Conservation (phyloP, 352 stramenopile genomes). For the Phytophthora sansomeana region DNA sequence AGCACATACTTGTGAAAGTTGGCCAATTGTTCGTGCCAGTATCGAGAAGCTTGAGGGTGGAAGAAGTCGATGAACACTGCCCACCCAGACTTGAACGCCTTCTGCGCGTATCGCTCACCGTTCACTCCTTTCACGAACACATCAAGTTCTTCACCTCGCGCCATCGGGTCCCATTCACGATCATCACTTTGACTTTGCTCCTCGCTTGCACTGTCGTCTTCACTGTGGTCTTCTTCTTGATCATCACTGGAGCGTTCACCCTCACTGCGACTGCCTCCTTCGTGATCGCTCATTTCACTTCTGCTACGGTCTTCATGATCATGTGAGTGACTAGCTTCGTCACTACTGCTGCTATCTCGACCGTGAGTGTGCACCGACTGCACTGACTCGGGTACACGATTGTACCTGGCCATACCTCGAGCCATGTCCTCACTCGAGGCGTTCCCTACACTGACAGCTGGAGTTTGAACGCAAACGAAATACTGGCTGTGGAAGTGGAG, state of each 20-base stretch:
- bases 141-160: constrained; percentile 52
- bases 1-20: constrained; percentile 68
- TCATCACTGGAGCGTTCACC: no score
- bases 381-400: not conserved
- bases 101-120: constrained; percentile 70
- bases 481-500: constrained; percentile 87
- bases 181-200: not conserved
- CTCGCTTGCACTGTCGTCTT: constrained; percentile 2
- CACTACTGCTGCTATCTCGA: constrained; percentile 1
- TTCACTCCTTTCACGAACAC: constrained; percentile 84
- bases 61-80: constrained; percentile 89
- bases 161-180: constrained; percentile 40
- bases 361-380: not conserved
- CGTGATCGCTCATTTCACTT: no score
- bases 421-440: constrained; percentile 9
- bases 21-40: constrained; percentile 72
- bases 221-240: not conserved
- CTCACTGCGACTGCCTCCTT: not conserved
- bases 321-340: not conserved
- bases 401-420: constrained; percentile 15
- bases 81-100: constrained; percentile 70
- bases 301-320: not conserved
- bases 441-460: constrained; percentile 53
- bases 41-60: constrained; percentile 72
- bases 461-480: constrained; percentile 73